Evolutionary conservation across 345 rosid species (phyloP), one percentile per base, ranked within the genome.

Genomic region (Brassica cretica): DNA sequence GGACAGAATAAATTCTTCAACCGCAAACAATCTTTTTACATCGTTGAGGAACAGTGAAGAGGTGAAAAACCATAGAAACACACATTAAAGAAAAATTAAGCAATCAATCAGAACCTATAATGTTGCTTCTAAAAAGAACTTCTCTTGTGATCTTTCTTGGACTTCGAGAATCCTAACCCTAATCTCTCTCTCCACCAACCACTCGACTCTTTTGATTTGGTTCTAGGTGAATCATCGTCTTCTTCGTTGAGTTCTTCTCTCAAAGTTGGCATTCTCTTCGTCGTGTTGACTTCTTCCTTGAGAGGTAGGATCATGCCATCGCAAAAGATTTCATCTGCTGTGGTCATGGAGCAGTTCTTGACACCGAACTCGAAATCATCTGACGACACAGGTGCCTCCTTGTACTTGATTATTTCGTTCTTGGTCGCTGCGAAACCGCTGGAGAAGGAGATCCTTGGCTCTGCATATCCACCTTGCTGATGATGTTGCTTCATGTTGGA

Each of bases 361-460:
- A 87, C 87, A 1, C 87, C 84, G 75, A 93, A 91, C 75, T 89
- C 90, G 67, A 93, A 93, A 80, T 91, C 97, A 39, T 79, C 82
- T 5, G 90, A 81, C 8, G 98, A 88, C 12, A 87, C 96, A 0
- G 98, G 97, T 7, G 91, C 94, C 73, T 93, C 98, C 55, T 86
- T 91, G 66, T 91, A 91, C 62, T 78, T 85, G 37, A 51, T 78
- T 68, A 72, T 63, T 25, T 80, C 76, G n/a, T 80, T 74, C 68
- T 75, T 80, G 2, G 72, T 75, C 14, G 89, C 90, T 21, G 80
- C 93, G 58, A 93, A 90, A 68, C 90, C 97, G 58, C 76, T 89
- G 35, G 98, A 93, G 82, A 93, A 93, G n/a, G 98, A 93, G 85
- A 93, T 93, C 80, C 98, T 91, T 53, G 97, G 95, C 77, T 91